Percentiles rank a stretch among this genome's conserved stretches.
phyloP scores from a whole-genome alignment of 2,329 filamentous ascomycete genomes.

The Claviceps maximensis region DNA sequence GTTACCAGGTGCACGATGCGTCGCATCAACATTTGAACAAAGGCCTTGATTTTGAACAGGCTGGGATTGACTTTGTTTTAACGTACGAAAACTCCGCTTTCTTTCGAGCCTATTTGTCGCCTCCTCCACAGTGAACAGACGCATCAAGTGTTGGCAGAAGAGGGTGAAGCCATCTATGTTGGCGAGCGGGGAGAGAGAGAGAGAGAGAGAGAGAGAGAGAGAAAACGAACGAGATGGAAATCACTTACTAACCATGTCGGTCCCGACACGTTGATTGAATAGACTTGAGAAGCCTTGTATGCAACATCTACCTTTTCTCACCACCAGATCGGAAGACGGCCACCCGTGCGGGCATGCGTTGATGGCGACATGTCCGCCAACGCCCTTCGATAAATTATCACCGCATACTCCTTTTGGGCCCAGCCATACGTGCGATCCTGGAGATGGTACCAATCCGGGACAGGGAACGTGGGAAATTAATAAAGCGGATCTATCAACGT shows the following conservation, averaged over 20 bases:
- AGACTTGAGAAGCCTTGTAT: constrained; percentile 88
- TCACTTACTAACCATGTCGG: constrained; percentile 30
- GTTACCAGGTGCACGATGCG: constrained; percentile 18
- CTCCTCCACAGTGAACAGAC: constrained; percentile 38
- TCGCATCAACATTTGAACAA: constrained; percentile 18
- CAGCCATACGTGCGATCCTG: constrained; percentile 22
- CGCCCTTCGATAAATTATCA: constrained; percentile 38
- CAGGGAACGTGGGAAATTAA: constrained; percentile 70
- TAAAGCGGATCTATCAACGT: constrained; percentile 62
- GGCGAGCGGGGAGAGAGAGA: not conserved
- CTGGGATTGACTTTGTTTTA: constrained; percentile 82
- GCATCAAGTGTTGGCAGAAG: constrained; percentile 1
- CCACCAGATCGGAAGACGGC: constrained; percentile 46
- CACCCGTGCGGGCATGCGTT: constrained; percentile 77
- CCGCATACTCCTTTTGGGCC: constrained; percentile 40
- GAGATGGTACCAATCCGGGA: constrained; percentile 23
- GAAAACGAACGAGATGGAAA: not conserved
- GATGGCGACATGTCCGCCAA: constrained; percentile 83
- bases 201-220: too few relatives aligned
- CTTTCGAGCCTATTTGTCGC: constrained; percentile 53
- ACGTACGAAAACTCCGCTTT: constrained; percentile 55
- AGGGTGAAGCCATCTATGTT: constrained; percentile 5
- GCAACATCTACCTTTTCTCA: constrained; percentile 71
- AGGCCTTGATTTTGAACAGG: constrained; percentile 61
- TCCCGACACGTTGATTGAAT: constrained; percentile 30